Percentiles rank a stretch among this genome's conserved stretches.
phyloP scores from a whole-genome alignment of 139 green algal genomes.

The Chlamydomonas sp. region DNA sequence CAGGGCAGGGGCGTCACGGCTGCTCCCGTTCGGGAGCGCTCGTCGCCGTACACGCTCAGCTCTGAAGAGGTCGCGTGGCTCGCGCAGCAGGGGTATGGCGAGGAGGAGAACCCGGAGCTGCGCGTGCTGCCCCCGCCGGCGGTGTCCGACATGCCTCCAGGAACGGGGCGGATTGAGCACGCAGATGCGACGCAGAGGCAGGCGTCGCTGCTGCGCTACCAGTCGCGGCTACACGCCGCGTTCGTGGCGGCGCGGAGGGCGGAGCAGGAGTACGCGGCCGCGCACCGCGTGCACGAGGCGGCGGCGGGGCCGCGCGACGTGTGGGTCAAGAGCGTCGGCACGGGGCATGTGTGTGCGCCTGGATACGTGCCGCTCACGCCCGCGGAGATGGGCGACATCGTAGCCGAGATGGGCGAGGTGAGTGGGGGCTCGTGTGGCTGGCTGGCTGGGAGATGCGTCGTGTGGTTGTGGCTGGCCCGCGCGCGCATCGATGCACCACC shows the following conservation, averaged over 20 bases:
- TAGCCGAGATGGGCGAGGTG: not conserved
- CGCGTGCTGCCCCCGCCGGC: not conserved
- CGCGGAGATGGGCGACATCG: not conserved
- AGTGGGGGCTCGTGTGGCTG: too few relatives aligned
- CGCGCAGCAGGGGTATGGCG: slow-evolving; percentile 2
- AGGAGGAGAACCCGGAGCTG: slow-evolving; percentile 11
- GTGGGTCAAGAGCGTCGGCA: not conserved
- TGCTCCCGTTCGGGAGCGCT: not conserved
- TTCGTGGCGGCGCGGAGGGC: not conserved
- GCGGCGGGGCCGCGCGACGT: not conserved
- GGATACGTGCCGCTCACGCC: slow-evolving; percentile 4
- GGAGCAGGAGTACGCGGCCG: not conserved
- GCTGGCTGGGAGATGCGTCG: too few relatives aligned
- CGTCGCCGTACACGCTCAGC: not conserved
- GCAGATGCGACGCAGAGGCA: too few relatives aligned
- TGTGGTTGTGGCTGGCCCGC: too few relatives aligned
- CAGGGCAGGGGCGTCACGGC: too few relatives aligned
- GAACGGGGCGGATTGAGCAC: too few relatives aligned
- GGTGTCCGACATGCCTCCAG: too few relatives aligned
- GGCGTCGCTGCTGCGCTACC: slow-evolving; percentile 4
- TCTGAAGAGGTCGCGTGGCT: not conserved
- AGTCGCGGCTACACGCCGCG: not conserved
- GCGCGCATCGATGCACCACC: too few relatives aligned
- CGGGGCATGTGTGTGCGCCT: not conserved
- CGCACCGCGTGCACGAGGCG: not conserved